Conservation (phyloP, 495 filamentous ascomycete species). For the Collariella sp. region DNA sequence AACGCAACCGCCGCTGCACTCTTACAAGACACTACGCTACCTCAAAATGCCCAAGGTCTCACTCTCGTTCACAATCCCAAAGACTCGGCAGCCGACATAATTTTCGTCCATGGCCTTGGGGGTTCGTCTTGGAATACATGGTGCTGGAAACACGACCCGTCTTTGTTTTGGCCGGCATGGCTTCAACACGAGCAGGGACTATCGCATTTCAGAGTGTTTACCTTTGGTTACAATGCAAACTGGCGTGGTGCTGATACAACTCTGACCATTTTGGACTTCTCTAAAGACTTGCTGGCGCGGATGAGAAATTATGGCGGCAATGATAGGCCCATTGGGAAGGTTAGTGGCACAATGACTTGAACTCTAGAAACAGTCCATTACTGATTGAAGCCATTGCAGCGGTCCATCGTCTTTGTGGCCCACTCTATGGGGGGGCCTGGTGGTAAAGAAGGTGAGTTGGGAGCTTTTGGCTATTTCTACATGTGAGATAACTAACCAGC, state of each 20-base stretch:
- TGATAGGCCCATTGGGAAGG: not conserved
- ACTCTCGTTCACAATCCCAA: not conserved
- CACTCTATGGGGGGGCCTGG: conserved; percentile 1
- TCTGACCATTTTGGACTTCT: not conserved
- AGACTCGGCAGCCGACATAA: not conserved
- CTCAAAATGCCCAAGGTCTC: not conserved
- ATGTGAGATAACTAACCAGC: not conserved
- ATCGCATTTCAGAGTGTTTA: not conserved
- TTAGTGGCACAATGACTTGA: not conserved
- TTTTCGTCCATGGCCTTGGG: not conserved
- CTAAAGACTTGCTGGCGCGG: not conserved
- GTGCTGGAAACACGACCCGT: not conserved
- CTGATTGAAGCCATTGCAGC: not conserved
- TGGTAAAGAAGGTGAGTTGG: not conserved
- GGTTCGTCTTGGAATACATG: not conserved
- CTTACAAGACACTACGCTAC: no score
- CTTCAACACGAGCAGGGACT: not conserved
- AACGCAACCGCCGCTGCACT: no score
- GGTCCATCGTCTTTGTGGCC: not conserved
- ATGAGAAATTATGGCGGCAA: not conserved
- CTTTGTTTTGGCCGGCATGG: not conserved
- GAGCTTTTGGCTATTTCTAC: not conserved
- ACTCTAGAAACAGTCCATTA: not conserved
- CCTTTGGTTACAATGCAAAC: not conserved
- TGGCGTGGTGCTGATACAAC: not conserved